Percentiles rank a stretch among this genome's conserved stretches.
phyloP scores from a whole-genome alignment of 257 asterid species.

The Solanum sejunctum region DNA sequence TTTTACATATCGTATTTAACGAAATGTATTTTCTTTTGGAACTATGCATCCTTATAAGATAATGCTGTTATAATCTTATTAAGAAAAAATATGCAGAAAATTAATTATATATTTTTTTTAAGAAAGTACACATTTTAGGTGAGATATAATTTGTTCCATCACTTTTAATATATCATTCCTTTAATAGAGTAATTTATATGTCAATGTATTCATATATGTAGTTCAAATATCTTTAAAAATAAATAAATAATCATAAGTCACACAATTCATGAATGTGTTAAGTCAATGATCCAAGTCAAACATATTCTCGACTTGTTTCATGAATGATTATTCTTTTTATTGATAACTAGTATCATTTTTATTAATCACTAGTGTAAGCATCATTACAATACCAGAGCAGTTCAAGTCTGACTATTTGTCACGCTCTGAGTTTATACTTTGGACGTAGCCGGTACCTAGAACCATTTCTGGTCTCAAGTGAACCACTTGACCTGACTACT shows the following conservation, averaged over 20 bases:
- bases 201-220: not conserved
- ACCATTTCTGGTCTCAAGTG: too few relatives aligned
- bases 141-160: not conserved
- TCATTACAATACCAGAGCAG: too few relatives aligned
- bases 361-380: too few relatives aligned
- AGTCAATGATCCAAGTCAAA: not conserved
- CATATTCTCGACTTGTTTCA: not conserved
- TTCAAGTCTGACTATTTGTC: too few relatives aligned
- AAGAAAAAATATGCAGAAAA: not conserved
- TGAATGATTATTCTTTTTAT: not conserved
- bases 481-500: too few relatives aligned
- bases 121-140: not conserved
- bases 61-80: not conserved
- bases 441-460: too few relatives aligned
- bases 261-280: not conserved
- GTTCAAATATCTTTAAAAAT: not conserved
- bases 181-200: not conserved
- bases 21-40: not conserved
- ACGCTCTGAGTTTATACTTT: too few relatives aligned
- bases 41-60: not conserved
- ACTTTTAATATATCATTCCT: not conserved
- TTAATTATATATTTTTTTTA: too few relatives aligned
- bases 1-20: too few relatives aligned
- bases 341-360: too few relatives aligned
- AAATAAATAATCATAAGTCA: not conserved